Evolutionary conservation across 345 rosid species (phyloP).

Genomic region (Arabidopsis thaliana): DNA sequence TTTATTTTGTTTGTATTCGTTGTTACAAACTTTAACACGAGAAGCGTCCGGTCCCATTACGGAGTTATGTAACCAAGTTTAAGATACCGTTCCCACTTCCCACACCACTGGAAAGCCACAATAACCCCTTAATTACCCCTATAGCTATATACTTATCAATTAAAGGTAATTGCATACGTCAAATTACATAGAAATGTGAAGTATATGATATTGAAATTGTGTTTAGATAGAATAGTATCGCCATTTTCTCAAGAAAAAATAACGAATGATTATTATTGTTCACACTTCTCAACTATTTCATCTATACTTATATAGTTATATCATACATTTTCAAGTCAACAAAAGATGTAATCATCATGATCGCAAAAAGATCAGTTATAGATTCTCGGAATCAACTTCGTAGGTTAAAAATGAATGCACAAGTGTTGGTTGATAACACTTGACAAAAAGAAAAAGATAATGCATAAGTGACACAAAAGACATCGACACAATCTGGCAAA

Average conservation of each 20-base stretch:
- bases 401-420: neutral
- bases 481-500: neutral
- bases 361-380: neutral
- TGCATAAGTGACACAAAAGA: neutral
- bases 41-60: conserved; percentile 30
- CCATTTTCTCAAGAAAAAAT: neutral
- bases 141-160: neutral
- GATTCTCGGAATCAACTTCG: neutral
- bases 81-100: conserved; percentile 27
- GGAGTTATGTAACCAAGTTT: conserved; percentile 43
- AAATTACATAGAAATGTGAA: no score
- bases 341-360: neutral
- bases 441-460: neutral
- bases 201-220: no score
- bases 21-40: neutral
- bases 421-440: neutral
- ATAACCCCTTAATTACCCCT: neutral
- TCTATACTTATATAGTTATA: no score
- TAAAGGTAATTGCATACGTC: neutral
- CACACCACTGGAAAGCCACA: conserved; percentile 32
- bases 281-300: neutral
- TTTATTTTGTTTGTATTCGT: neutral
- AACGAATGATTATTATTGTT: no score
- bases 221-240: neutral
- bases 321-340: neutral